Evolutionary conservation across 768 basidiomycete genomes (phyloP), one percentile per base, ranked within the genome.

Genomic region (Lyophyllum shimeji): DNA sequence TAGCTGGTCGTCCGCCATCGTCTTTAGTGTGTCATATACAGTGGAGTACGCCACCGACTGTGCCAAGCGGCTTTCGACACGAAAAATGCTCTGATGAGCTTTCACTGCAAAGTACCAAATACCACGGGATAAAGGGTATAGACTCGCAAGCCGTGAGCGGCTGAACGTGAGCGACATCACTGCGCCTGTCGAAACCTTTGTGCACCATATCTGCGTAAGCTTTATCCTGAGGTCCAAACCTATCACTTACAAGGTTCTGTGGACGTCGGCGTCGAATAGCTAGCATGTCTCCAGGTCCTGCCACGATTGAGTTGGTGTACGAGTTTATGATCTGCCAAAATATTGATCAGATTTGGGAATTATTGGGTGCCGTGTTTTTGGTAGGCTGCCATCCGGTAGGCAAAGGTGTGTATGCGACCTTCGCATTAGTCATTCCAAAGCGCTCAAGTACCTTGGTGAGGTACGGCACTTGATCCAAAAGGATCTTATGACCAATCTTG

Each of bases 391-490:
- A 58, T 3, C 57, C 57, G 1, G 45, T n/a, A 4, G 47, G 52
- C 25, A 58, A 23, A 17, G 57, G 57, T 6, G 52, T 58, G 12
- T 20, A 13, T 1, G 46, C 37, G 0, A 11, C 18, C 17, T 44
- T 58, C 7, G 57, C 57, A 53, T 58, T 50, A 17, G 46, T 37
- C 57, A 58, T 58, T 2, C 40, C 37, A 21, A 53, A 58, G 17
- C 40, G 52, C 18, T 53, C n/a, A 2, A 58, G 27, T 1, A 58
- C 39, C 27, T 44, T 53, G 44, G 39, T 1, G 3, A 53, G 52
- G n/a, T 68, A 68, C 2, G 31, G 15, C 5, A 25, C 21, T 40
- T 67, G 64, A 46, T 67, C 64, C 24, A 67, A 18, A 4, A 33
- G 40, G 27, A 61, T 57, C 39, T 55, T 48, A 7, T 18, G 11